Conservation (phyloP, 2,329 filamentous ascomycete species). For the Pestalotiopsis fici region DNA sequence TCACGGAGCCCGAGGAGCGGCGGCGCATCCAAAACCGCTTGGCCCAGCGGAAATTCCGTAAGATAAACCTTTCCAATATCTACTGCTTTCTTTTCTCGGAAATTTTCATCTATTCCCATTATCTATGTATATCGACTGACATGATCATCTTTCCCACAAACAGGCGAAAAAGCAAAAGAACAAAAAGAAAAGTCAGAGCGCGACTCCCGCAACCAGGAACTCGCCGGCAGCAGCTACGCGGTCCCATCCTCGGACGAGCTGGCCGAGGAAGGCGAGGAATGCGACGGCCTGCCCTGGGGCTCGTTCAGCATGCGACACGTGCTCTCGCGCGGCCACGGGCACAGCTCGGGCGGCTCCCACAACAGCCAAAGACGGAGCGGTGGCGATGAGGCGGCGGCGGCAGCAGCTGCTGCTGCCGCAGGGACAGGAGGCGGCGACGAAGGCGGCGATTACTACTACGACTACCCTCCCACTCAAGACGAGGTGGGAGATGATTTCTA, state of each 20-base stretch:
- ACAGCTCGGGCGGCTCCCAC: slow-evolving; percentile 8
- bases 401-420: neutral
- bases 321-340: slow-evolving; percentile 50
- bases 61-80: slow-evolving; percentile 27
- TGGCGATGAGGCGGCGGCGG: neutral
- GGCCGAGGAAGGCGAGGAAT: slow-evolving; percentile 46
- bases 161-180: slow-evolving; percentile 71
- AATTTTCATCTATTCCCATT: no score
- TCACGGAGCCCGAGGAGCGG: slow-evolving; percentile 70
- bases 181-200: slow-evolving; percentile 67
- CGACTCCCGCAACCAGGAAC: slow-evolving; percentile 62
- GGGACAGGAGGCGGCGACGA: neutral
- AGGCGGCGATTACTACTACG: neutral
- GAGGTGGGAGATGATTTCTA: neutral
- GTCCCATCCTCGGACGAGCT: slow-evolving; percentile 61
- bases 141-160: neutral
- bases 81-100: neutral
- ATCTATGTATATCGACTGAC: no score
- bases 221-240: slow-evolving; percentile 65
- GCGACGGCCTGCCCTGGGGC: slow-evolving; percentile 73
- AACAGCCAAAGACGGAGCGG: slow-evolving; percentile 43
- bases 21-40: slow-evolving; percentile 76
- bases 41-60: slow-evolving; percentile 76
- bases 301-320: slow-evolving; percentile 62
- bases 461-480: neutral